Percentiles rank a stretch among this genome's conserved stretches.
These are phyloP conservation scores for Gracilariopsis chorda DNA, from an alignment of 23 red algal genomes.

Conservation along the genomic window DNA sequence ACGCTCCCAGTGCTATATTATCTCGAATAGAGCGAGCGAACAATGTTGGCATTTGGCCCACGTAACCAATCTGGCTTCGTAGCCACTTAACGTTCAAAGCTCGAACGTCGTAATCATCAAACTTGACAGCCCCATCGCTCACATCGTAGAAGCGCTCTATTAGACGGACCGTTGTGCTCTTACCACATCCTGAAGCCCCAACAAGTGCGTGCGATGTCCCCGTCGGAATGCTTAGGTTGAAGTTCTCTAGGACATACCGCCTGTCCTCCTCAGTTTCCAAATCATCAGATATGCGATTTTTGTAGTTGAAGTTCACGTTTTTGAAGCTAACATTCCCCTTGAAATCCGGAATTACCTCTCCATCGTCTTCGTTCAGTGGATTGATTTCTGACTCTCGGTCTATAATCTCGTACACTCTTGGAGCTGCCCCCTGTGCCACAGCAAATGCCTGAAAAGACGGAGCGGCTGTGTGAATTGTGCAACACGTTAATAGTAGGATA, in stretches of 20 bases:
- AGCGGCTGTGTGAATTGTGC: constrained; percentile 41
- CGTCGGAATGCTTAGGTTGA: constrained; percentile 52
- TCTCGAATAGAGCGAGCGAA: constrained; percentile 89
- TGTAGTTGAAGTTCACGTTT: constrained; percentile 84
- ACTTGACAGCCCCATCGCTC: constrained; percentile 31
- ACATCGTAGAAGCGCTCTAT: constrained; percentile 93
- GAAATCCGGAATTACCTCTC: constrained; percentile 54
- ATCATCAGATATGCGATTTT: constrained; percentile 52
- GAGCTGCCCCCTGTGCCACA: constrained; percentile 67
- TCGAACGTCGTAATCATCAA: constrained; percentile 78
- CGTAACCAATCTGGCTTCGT: constrained; percentile 89
- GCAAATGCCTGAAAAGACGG: constrained; percentile 66
- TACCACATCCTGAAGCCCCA: constrained; percentile 88
- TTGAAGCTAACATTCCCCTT: constrained; percentile 72
- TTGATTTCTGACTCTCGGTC: constrained; percentile 65
- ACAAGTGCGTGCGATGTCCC: constrained; percentile 93
- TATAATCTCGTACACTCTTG: constrained; percentile 73
- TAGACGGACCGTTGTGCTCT: constrained; percentile 83
- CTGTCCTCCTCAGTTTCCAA: constrained; percentile 8
- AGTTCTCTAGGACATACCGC: constrained; percentile 59
- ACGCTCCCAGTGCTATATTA: constrained; percentile 83
- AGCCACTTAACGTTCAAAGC: constrained; percentile 76
- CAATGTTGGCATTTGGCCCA: constrained; percentile 94
- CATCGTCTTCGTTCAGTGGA: constrained; percentile 43
- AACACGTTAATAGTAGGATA: not conserved